Base-by-base conservation (phyloP, 2,329 filamentous ascomycete genomes). In the Arthrobotrys sinensis region DNA sequence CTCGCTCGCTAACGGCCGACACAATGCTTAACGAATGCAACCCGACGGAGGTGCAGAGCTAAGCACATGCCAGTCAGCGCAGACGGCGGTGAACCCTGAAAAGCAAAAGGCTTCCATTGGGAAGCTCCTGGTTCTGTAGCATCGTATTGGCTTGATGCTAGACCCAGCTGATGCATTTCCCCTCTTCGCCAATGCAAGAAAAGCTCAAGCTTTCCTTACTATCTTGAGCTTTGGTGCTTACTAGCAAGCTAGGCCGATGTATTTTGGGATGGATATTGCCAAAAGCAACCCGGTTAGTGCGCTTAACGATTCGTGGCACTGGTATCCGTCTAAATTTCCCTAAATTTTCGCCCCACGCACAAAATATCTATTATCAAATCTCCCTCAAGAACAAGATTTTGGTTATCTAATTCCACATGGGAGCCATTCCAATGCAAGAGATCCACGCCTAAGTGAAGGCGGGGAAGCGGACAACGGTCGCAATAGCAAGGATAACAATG, bases 1-100 rank as follows among this genome's bases (percentile, higher is more conserved):
- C 45, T 66, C 63, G 63, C 45, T 66, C 63, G 63, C 63, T 66
- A 66, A 66, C 28, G 48, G 24, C 63, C 24, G 48, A 38, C 19
- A 14, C 6, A 16, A 52, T 11, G 21, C 21, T 66, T 66, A 52
- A 52, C 63, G 46, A 52, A 66, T 66, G 63, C 63, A 66, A 66
- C 63, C 63, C 46, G 46, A 24, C 45, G 14, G 46, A 55, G 28
- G 28, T 55, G 52, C 52, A 19, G n/a, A 19, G 52, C 32, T 55
- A 36, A 55, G 52, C 32, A 55, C 28, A 55, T 55, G 52, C 32
- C 48, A 24, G 12, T 5, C 21, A 32, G 48, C n/a, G 36, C 64
- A 55, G 21, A 28, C 2, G 4, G n/a, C 10, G 19, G 48, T 67
- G 64, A 48, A 67, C 48, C 48, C 64, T 53, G 64, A 55, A 66